Conservation (phyloP, 2,329 filamentous ascomycete genomes). For the Cercospora canescens region DNA sequence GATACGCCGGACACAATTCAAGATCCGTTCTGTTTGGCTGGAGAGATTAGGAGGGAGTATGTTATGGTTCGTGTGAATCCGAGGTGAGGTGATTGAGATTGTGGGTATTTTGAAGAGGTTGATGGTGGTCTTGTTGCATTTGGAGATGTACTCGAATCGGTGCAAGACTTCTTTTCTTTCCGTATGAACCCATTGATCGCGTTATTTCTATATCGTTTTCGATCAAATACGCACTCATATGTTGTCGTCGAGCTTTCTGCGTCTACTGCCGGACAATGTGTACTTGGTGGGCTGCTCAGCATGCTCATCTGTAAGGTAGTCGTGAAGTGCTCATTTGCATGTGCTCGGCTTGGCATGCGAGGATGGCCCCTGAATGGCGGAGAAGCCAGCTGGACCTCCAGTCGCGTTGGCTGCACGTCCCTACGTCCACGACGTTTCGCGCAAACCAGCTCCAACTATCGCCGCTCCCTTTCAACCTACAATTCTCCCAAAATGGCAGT, state of each 20-base stretch:
- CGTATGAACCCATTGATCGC: background rate
- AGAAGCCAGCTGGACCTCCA: constrained; percentile 1
- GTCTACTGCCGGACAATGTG: too few relatives aligned
- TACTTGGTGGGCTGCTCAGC: too few relatives aligned
- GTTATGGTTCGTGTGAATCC: background rate
- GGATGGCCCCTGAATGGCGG: constrained; percentile 1
- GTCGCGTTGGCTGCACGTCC: background rate
- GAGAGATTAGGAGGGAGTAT: background rate
- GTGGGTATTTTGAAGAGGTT: background rate
- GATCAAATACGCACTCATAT: too few relatives aligned
- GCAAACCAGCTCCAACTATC: background rate
- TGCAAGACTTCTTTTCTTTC: background rate
- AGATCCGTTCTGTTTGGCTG: background rate
- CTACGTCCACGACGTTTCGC: background rate
- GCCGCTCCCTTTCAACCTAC: background rate
- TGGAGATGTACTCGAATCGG: background rate
- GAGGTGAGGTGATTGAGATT: background rate
- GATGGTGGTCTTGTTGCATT: background rate
- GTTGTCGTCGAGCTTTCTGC: too few relatives aligned
- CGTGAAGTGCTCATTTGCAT: background rate
- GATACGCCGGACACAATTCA: background rate
- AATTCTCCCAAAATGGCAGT: constrained; percentile 40
- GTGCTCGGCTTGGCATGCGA: background rate
- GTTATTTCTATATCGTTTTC: too few relatives aligned
- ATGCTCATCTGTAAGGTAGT: too few relatives aligned